Conservation (phyloP, 176 grass and related monocot genomes). For the Triticum aestivum region DNA sequence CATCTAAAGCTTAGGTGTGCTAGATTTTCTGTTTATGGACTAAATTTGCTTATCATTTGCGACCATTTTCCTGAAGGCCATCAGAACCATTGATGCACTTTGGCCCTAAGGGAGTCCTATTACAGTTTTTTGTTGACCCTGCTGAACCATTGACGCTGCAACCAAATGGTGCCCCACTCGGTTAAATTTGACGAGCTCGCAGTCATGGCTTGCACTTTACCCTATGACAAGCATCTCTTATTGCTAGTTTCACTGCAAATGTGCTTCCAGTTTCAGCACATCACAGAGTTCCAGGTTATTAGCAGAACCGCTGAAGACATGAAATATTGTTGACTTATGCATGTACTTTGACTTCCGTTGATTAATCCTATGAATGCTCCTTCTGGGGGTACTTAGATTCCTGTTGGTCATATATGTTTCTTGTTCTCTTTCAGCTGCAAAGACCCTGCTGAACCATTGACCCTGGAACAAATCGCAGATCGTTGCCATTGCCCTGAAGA, state of each 20-base stretch:
- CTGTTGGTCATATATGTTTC: slow-evolving; percentile 6
- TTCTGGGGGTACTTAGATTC: neutral
- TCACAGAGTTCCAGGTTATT: neutral
- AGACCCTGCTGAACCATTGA: slow-evolving; percentile 79
- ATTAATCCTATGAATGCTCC: slow-evolving; percentile 14
- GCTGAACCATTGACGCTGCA: too few relatives aligned
- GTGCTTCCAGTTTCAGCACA: neutral
- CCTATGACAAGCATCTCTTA: neutral
- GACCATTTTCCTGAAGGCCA: neutral
- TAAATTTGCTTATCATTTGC: neutral
- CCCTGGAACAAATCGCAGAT: slow-evolving; percentile 82
- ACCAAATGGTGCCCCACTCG: too few relatives aligned
- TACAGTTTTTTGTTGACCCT: neutral
- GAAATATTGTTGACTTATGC: neutral
- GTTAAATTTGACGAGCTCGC: too few relatives aligned
- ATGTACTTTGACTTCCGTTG: neutral
- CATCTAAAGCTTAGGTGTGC: neutral
- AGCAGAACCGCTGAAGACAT: neutral
- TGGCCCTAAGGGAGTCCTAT: neutral
- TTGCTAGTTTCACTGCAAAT: neutral
- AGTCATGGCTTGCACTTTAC: too few relatives aligned
- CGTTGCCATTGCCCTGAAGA: slow-evolving; percentile 78
- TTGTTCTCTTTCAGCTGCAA: slow-evolving; percentile 76
- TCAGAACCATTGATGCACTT: neutral
- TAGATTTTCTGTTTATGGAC: neutral